Evolutionary conservation across 116 monocot genomes (phyloP), one percentile per base, ranked within the genome.

Genomic region (Papilionanthe hybrid): DNA sequence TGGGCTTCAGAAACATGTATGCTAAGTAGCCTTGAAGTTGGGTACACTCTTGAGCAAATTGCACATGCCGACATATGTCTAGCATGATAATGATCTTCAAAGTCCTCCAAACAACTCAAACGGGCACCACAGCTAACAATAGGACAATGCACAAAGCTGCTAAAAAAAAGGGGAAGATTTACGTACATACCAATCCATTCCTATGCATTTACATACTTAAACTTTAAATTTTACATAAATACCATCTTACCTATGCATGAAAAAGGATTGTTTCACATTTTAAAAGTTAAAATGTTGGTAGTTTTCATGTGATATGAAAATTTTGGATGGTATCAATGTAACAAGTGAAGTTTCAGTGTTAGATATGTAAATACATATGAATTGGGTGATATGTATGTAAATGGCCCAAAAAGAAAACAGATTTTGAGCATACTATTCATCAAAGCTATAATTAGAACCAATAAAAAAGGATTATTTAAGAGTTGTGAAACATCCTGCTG

Each of bases 1-100:
- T 98, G 97, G 15, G 83, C 82, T 86, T 98, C 94, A 60, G 97
- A 94, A 63, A 98, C 80, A 90, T 98, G 97, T 79, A 98, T 94
- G 45, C 92, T 91, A 28, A 98, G 89, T 76, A 98, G 86, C n/a
- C 88, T 81, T 48, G 89, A 90, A 77, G 97, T 98, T 76, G 94
- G 94, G 47, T 85, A 98, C 45, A 94, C 93, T 85, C 92, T 85
- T 56, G 81, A 91, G 66, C 97, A 98, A 23, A 93, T 89, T n/a
- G 93, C 91, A 81, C 96, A 96, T n/a, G 89, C 90, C 30, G 96
- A 91, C 48, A 89, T 93, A 82, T 98, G 97, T 0, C 94, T 86
- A 37, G 92, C 86, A 80, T 83, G 79, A 67, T 98, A 98, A 83
- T 94, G 97, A 81, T 91, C 89, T 85, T 98, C 92, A 84, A 94